Evolutionary conservation across 176 grass and related monocot genomes (phyloP).

Genomic region (Musa beccarii): DNA sequence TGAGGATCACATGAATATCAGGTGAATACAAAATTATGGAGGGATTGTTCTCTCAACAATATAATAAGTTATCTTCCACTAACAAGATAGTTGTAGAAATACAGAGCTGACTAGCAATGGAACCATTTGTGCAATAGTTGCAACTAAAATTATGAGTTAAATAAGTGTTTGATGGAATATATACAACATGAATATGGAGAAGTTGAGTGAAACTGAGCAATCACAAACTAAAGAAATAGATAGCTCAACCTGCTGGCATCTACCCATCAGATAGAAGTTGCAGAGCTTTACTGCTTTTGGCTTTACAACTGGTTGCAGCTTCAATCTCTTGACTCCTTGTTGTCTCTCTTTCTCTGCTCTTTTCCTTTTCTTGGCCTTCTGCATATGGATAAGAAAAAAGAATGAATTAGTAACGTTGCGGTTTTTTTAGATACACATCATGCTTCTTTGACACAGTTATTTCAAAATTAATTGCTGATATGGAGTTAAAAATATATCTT

Average conservation of each 20-base stretch:
- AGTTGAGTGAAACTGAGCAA: neutral
- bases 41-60: neutral
- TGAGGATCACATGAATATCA: no score
- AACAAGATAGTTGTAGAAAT: neutral
- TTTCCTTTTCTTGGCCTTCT: slow-evolving; percentile 69
- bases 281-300: slow-evolving; percentile 56
- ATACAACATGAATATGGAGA: neutral
- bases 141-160: neutral
- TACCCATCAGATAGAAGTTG: slow-evolving; percentile 65
- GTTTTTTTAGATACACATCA: slow-evolving; percentile 17
- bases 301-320: slow-evolving; percentile 55
- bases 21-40: neutral
- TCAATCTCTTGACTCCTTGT: slow-evolving; percentile 71
- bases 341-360: slow-evolving; percentile 61
- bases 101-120: neutral
- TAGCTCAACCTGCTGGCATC: slow-evolving; percentile 62
- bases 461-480: neutral
- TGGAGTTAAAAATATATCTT: neutral
- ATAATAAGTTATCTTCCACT: neutral
- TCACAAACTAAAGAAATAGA: neutral
- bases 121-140: neutral
- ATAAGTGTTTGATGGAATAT: neutral
- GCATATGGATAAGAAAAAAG: slow-evolving; percentile 33
- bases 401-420: slow-evolving; percentile 24
- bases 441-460: neutral